A percentile compares a stretch with the other conserved stretches of the same genome.
Evolutionary conservation across 345 rosid species (phyloP).

Genomic region (Kandelia obovata): DNA sequence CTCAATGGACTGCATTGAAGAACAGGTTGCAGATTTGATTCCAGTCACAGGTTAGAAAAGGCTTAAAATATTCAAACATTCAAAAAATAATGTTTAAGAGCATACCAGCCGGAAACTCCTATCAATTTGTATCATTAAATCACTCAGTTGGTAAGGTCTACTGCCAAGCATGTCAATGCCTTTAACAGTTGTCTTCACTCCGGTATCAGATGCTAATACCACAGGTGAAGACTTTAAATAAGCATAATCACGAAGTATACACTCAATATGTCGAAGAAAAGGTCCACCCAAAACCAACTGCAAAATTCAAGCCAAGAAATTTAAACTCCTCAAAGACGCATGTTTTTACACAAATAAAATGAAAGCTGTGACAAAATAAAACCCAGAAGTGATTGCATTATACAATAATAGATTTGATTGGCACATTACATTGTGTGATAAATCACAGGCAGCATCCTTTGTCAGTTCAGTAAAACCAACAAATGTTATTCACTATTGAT

Average conservation of each 20-base stretch:
- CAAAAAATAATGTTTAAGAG: constrained; percentile 7
- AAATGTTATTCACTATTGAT: too few species aligned
- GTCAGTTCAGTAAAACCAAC: too few species aligned
- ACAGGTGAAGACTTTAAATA: constrained; percentile 50
- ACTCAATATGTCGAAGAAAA: constrained; percentile 69
- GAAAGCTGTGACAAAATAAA: not conserved
- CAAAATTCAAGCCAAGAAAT: constrained; percentile 15
- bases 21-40: not conserved
- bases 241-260: constrained; percentile 62
- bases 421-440: not conserved
- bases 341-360: not conserved
- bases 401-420: not conserved
- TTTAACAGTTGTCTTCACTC: constrained; percentile 45
- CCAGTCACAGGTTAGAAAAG: not conserved
- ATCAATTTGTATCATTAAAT: constrained; percentile 44
- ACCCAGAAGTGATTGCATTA: not conserved
- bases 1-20: constrained; percentile 47
- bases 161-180: constrained; percentile 37
- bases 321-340: not conserved
- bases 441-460: not conserved
- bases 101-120: constrained; percentile 51
- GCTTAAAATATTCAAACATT: not conserved
- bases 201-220: constrained; percentile 54
- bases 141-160: constrained; percentile 59
- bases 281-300: constrained; percentile 82